These are phyloP conservation scores for Diplodia scrobiculata DNA, from an alignment of 2,329 filamentous ascomycete species.

Conservation along the genomic window DNA sequence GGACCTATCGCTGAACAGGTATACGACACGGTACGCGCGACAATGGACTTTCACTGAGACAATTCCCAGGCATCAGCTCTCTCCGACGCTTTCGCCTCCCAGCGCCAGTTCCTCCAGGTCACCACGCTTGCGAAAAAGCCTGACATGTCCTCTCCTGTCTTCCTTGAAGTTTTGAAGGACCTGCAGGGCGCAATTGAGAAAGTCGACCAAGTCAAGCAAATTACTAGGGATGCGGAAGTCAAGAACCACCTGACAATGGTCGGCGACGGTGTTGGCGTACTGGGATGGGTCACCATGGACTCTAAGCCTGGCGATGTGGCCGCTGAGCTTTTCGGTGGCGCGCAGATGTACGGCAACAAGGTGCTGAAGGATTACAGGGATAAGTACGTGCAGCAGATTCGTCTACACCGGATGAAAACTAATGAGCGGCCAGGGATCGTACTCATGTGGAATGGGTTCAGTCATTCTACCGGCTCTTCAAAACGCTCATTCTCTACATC, in stretches of 20 bases:
- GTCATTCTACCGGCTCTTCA: conserved; percentile 89
- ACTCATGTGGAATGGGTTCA: conserved; percentile 85
- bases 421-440: neutral
- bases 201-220: conserved; percentile 78
- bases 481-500: conserved; percentile 77
- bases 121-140: conserved; percentile 92
- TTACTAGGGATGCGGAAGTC: conserved; percentile 71
- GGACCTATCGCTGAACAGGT: conserved; percentile 80
- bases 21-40: conserved; percentile 33
- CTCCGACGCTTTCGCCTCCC: conserved; percentile 72
- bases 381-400: conserved; percentile 54
- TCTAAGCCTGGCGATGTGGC: conserved; percentile 80
- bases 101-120: conserved; percentile 85
- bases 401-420: neutral
- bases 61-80: conserved; percentile 57
- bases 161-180: conserved; percentile 79
- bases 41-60: conserved; percentile 13
- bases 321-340: conserved; percentile 76
- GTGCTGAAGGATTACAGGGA: conserved; percentile 90
- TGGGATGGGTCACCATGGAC: conserved; percentile 89
- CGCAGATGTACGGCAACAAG: conserved; percentile 92
- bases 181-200: conserved; percentile 79
- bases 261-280: conserved; percentile 81
- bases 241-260: conserved; percentile 85
- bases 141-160: conserved; percentile 68